A percentile compares a stretch with the other conserved stretches of the same genome.
phyloP scores from a whole-genome alignment of 495 filamentous ascomycete genomes.

The Polyplosphaeria fusca region DNA sequence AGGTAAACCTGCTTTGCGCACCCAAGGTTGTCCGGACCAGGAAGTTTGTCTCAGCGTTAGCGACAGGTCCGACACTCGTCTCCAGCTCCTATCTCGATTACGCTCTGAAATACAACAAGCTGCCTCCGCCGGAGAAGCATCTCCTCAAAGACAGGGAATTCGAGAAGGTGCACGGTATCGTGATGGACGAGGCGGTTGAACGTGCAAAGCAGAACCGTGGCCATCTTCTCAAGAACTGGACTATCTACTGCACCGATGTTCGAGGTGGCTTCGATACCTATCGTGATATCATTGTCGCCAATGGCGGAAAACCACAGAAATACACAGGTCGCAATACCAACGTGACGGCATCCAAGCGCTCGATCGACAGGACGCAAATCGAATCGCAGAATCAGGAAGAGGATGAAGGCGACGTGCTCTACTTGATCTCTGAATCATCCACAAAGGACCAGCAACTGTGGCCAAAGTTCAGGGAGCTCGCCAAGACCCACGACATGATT shows the following conservation, averaged over 20 bases:
- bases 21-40: constrained; percentile 80
- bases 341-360: constrained; percentile 47
- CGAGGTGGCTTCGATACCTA: constrained; percentile 79
- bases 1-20: constrained; percentile 82
- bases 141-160: constrained; percentile 64
- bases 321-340: constrained; percentile 67
- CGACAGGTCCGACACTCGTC: constrained; percentile 70
- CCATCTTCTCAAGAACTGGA: constrained; percentile 65
- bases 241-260: constrained; percentile 79
- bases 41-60: constrained; percentile 87
- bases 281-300: constrained; percentile 76
- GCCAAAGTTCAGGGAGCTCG: constrained; percentile 75
- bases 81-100: constrained; percentile 73
- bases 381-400: constrained; percentile 49
- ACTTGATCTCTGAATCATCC: constrained; percentile 30
- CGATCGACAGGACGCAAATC: constrained; percentile 41
- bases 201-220: constrained; percentile 73
- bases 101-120: constrained; percentile 61
- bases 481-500: constrained; percentile 63
- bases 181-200: constrained; percentile 59
- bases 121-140: constrained; percentile 60
- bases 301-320: constrained; percentile 77
- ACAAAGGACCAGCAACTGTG: constrained; percentile 71
- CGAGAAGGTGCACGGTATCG: constrained; percentile 67
- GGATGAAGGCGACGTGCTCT: constrained; percentile 50